phyloP scores from a whole-genome alignment of 352 stramenopile species.

The Phytophthora ohioensis region DNA sequence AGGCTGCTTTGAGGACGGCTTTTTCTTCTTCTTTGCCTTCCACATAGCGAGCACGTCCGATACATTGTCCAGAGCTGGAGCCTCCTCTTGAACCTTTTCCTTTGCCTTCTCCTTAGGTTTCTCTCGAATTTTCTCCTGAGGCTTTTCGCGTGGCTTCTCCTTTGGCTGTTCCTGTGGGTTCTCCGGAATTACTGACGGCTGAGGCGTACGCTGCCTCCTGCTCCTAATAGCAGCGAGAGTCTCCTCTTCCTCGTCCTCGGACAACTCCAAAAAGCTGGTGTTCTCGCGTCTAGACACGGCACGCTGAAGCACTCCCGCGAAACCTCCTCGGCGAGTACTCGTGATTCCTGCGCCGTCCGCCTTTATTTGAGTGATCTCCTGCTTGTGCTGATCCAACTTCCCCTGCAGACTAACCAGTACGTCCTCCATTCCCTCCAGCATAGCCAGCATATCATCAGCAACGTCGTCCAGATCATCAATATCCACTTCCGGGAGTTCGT shows the following conservation, averaged over 20 bases:
- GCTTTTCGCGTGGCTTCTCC: slow-evolving; percentile 17
- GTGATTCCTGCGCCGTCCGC: slow-evolving; percentile 29
- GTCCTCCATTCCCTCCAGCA: slow-evolving; percentile 57
- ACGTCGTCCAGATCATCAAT: slow-evolving; percentile 32
- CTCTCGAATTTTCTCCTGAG: slow-evolving; percentile 7
- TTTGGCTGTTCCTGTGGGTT: slow-evolving; percentile 17
- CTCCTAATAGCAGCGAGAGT: slow-evolving; percentile 37
- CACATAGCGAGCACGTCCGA: slow-evolving; percentile 61
- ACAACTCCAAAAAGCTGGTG: slow-evolving; percentile 32
- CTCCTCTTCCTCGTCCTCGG: slow-evolving; percentile 41
- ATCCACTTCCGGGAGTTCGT: slow-evolving; percentile 33
- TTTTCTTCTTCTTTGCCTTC: slow-evolving; percentile 54
- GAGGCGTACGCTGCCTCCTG: slow-evolving; percentile 39
- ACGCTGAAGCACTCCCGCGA: slow-evolving; percentile 40
- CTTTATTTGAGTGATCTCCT: slow-evolving; percentile 48
- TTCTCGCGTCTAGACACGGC: slow-evolving; percentile 35
- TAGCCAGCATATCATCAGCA: slow-evolving; percentile 47
- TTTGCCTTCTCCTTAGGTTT: slow-evolving; percentile 11
- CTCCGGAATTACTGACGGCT: slow-evolving; percentile 27
- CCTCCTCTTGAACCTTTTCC: slow-evolving; percentile 27
- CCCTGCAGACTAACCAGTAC: slow-evolving; percentile 65
- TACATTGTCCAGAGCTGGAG: slow-evolving; percentile 40
- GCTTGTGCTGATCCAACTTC: slow-evolving; percentile 58
- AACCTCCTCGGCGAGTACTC: slow-evolving; percentile 28
- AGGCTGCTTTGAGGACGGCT: slow-evolving; percentile 23